Evolutionary conservation across 2,329 filamentous ascomycete species (phyloP).

Genomic region (Ilyonectria destructans): DNA sequence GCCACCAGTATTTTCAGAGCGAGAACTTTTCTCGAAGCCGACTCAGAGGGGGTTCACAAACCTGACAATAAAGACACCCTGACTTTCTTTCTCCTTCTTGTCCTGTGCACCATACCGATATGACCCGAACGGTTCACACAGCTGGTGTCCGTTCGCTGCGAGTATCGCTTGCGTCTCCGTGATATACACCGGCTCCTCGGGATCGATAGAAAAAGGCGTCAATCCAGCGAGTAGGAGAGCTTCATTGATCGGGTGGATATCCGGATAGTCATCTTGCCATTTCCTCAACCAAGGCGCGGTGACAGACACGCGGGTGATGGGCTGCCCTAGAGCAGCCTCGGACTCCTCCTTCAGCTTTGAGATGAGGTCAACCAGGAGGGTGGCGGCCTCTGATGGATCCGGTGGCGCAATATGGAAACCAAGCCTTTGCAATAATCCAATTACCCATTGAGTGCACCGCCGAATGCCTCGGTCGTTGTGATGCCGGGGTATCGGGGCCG

Average conservation of each 20-base stretch:
- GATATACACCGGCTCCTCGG: not conserved
- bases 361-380: not conserved
- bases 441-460: not conserved
- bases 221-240: not conserved
- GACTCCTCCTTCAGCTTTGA: not conserved
- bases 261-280: not conserved
- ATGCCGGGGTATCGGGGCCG: not conserved
- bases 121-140: not conserved
- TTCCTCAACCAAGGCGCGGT: not conserved
- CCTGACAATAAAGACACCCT: not conserved
- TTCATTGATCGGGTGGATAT: not conserved
- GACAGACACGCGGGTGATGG: not conserved
- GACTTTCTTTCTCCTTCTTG: not conserved
- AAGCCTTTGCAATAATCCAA: not conserved
- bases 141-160: not conserved
- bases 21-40: not conserved
- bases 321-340: not conserved
- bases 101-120: not conserved
- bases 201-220: not conserved
- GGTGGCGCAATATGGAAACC: not conserved
- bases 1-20: not conserved
- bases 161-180: not conserved
- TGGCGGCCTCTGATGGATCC: not conserved
- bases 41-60: not conserved
- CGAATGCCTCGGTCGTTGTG: no score